Evolutionary conservation across 75 land plant species (phyloP), one percentile per base, ranked within the genome.

Genomic region (Adiantum capillusveneris): DNA sequence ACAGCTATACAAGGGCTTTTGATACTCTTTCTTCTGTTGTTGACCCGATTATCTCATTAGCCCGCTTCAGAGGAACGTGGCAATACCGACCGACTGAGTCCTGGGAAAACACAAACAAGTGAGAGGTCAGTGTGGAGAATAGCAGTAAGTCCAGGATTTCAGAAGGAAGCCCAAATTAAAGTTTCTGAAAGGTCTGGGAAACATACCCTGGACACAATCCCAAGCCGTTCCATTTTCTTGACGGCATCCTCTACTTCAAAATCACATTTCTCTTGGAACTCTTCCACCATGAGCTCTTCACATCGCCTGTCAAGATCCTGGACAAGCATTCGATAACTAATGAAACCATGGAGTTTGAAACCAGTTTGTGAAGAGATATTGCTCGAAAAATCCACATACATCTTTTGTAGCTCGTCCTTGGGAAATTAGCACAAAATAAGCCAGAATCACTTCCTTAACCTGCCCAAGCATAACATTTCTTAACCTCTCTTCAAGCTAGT

Each of bases 371-470:
- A 7, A 39, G 13, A 39, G 7, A 39, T 39, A 39, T 9, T 9
- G 22, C 30, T 36, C 2, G 49, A 45, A 29, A 58, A 34, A 34
- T 3, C 37, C 37, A 34, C 37, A 34, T 60, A 84, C 98, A 73
- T 85, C 48, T 31, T 53, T 59, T 14, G 95, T 77, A 42, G 89
- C 81, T 66, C 81, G 86, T 12, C 98, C 98, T 62, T 85, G 84
- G 46, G 81, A 79, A 86, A 89, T 83, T 57, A 93, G 65, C 52
- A 89, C 76, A 62, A 70, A 93, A 74, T 75, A 89, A 0, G 96
- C 73, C 59, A 93, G 64, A n/a, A 93, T 89, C 64, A 93, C 96
- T 55, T 93, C 98, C 59, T 93, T 93, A 26, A 93, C 98, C 98
- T 93, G 79, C 75, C 62, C 11, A 65, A 42, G 9, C 31, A 21